Evolutionary conservation across 805 yeast genomes (phyloP).

Genomic region (Candida succiphila): DNA sequence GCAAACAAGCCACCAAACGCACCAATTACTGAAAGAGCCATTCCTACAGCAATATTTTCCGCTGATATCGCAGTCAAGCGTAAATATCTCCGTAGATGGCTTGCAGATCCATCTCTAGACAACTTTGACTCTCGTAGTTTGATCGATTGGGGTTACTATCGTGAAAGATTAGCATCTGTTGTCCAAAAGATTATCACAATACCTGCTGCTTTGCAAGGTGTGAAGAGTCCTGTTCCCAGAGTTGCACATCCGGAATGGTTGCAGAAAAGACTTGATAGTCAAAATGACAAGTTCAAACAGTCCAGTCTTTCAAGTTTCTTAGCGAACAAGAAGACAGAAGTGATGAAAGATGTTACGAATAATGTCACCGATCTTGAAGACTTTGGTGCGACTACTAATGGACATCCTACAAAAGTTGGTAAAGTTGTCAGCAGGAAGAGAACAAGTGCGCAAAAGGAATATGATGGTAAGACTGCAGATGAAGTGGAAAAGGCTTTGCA

Average conservation of each 20-base stretch:
- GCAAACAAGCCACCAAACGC: conserved; percentile 74
- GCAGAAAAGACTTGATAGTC: conserved; percentile 45
- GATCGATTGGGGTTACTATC: conserved; percentile 89
- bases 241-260: conserved; percentile 95
- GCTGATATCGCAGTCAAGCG: conserved; percentile 66
- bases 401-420: conserved; percentile 12
- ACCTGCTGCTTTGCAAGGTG: conserved; percentile 91
- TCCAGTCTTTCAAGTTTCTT: conserved; percentile 53
- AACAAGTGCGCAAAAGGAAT: conserved; percentile 18
- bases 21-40: conserved; percentile 92
- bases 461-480: conserved; percentile 30
- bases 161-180: conserved; percentile 84
- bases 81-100: conserved; percentile 76
- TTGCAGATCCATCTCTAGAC: conserved; percentile 64
- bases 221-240: conserved; percentile 88
- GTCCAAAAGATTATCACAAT: conserved; percentile 91
- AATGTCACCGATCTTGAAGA: conserved; percentile 69
- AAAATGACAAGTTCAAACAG: conserved; percentile 66
- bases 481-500: conserved; percentile 33
- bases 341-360: conserved; percentile 22
- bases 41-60: conserved; percentile 93
- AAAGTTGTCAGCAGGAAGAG: conserved; percentile 40
- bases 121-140: conserved; percentile 82
- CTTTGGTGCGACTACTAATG: conserved; percentile 31
- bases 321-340: conserved; percentile 27